phyloP scores from a whole-genome alignment of 768 basidiomycete species.

The Suillus spraguei region DNA sequence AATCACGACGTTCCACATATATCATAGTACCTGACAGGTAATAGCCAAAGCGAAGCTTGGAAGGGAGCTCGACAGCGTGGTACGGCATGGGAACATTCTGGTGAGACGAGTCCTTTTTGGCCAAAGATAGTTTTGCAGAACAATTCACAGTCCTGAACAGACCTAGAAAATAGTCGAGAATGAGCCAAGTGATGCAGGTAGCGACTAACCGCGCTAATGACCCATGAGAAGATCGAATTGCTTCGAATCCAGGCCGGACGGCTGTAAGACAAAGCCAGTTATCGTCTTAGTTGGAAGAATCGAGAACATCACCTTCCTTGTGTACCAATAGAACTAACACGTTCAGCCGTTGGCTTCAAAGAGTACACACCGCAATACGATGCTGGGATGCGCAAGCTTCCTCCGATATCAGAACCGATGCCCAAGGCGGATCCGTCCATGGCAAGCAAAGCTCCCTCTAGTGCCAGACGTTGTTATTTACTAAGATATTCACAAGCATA shows the following conservation, averaged over 20 bases:
- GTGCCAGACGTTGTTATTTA: slow-evolving; percentile 10
- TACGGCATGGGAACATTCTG: slow-evolving; percentile 60
- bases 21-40: slow-evolving; percentile 54
- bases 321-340: slow-evolving; percentile 55
- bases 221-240: slow-evolving; percentile 54
- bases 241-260: slow-evolving; percentile 70
- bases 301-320: slow-evolving; percentile 35
- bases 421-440: slow-evolving; percentile 81
- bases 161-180: slow-evolving; percentile 37
- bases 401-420: slow-evolving; percentile 83
- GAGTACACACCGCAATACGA: slow-evolving; percentile 79
- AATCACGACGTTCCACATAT: slow-evolving; percentile 20
- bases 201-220: slow-evolving; percentile 63
- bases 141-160: slow-evolving; percentile 71
- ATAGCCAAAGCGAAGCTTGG: slow-evolving; percentile 74
- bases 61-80: slow-evolving; percentile 52
- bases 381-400: slow-evolving; percentile 81
- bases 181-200: background rate
- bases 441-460: slow-evolving; percentile 75
- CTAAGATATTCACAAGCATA: background rate
- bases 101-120: slow-evolving; percentile 39
- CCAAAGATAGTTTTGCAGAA: slow-evolving; percentile 52
- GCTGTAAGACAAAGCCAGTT: slow-evolving; percentile 35
- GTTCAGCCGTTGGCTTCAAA: slow-evolving; percentile 66
- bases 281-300: slow-evolving; percentile 1